Evolutionary conservation across 1,139 yeast species (phyloP), one percentile per base, ranked within the genome.

Genomic region (Protomyces pachydermus): DNA sequence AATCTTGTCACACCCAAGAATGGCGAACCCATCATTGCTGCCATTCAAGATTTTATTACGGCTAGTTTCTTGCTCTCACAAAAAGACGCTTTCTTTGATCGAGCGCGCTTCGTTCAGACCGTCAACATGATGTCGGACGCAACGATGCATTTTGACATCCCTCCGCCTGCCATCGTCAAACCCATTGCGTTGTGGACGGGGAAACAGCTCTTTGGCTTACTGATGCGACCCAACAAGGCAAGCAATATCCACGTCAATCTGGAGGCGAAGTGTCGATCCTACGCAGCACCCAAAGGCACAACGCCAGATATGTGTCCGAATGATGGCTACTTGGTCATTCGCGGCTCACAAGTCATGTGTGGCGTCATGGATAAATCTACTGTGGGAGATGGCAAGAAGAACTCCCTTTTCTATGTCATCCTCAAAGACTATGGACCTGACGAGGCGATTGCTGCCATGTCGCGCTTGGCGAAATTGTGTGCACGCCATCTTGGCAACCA

Each of bases 1-100:
- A 95, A 95, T 74, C 80, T 95, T 68, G 81, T 93, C 69, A 93
- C 98, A 0, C 99, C 99, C 9, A 90, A 91, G 74, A 89, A 96
- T 38, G 99, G 99, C 71, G 98, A 95, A 72, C 99, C 99, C 0
- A 95, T 95, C 72, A 93, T 95, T 81, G 98, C 98, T 1, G 99
- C 99, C 8, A 95, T 98, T 1, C 99, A 95, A 79, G 99, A 95
- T 83, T 95, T 95, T 79, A 93, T 95, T 71, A 91, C 98, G 3
- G 98, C 98, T 16, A 89, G 97, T 0, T 95, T 87, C 74, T 80
- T 95, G 70, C 89, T 95, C 55, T 88, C 97, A 0, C 91, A 88
- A 71, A 95, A 93, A 75, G 98, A 95, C 74, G 83, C 96, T 0
- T 95, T 95, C 74, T 93, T 83, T 73, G 96, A 91, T 74, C 82